These are phyloP conservation scores for Phaeosphaeria sp. DNA, from an alignment of 2,329 filamentous ascomycete species.

Conservation along the genomic window DNA sequence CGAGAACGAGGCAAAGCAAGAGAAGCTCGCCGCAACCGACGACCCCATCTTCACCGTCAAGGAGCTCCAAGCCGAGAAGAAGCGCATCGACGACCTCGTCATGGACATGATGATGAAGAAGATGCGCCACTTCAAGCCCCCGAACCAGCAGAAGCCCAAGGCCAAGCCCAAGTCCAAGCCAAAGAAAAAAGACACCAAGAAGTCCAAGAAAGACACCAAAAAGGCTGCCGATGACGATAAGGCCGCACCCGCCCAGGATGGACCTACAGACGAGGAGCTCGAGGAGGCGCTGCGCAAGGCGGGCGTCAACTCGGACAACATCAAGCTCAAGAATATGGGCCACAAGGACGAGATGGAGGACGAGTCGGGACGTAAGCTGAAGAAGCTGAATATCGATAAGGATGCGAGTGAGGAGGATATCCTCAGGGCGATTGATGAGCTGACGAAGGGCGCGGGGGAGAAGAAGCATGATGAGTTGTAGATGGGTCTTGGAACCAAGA, in stretches of 20 bases:
- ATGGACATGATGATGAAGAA: constrained; percentile 71
- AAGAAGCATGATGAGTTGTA: constrained; percentile 31
- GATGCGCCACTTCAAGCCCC: constrained; percentile 55
- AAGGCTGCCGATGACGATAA: constrained; percentile 27
- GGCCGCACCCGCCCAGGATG: constrained; percentile 23
- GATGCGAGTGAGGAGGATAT: constrained; percentile 51
- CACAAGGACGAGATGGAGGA: constrained; percentile 26
- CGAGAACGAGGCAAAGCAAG: constrained; percentile 69
- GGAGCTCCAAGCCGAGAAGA: constrained; percentile 70
- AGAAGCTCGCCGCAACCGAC: constrained; percentile 57
- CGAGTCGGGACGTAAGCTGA: constrained; percentile 28
- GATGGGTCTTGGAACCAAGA: background rate
- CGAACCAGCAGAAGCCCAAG: constrained; percentile 45
- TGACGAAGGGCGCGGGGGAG: constrained; percentile 21
- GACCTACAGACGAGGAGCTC: constrained; percentile 40
- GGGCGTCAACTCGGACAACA: constrained; percentile 35
- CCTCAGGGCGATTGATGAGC: constrained; percentile 58
- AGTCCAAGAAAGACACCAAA: constrained; percentile 39
- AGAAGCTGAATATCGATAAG: constrained; percentile 30
- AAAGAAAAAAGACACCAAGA: constrained; percentile 24
- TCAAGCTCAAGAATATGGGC: constrained; percentile 29
- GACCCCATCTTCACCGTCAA: constrained; percentile 77
- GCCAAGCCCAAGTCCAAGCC: constrained; percentile 46
- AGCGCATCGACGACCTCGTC: constrained; percentile 73
- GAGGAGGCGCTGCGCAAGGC: constrained; percentile 41